Evolutionary conservation across 1,284 basidiomycete species (phyloP).

Genomic region (Cryptococcus sp.): DNA sequence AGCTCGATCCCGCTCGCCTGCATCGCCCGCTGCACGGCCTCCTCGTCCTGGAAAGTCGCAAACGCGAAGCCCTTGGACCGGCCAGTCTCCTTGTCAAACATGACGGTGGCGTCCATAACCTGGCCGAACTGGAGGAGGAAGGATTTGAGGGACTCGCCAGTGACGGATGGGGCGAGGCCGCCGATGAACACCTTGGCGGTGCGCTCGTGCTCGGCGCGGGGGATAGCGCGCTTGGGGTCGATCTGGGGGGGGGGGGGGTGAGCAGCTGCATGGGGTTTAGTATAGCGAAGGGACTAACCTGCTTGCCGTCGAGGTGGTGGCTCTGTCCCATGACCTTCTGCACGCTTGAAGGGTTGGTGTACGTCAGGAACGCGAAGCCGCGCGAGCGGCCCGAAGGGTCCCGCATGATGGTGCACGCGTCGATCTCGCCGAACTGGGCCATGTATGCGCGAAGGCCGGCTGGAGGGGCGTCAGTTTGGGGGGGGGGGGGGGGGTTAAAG

Average conservation of each 20-base stretch:
- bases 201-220: conserved; percentile 86
- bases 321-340: conserved; percentile 85
- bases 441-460: conserved; percentile 82
- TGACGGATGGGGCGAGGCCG: conserved; percentile 84
- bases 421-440: conserved; percentile 82
- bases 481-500: not conserved
- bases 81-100: conserved; percentile 96
- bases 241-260: conserved; percentile 60
- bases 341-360: conserved; percentile 78
- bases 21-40: conserved; percentile 77
- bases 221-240: conserved; percentile 98
- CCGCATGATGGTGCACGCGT: conserved; percentile 92
- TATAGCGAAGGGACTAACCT: conserved; percentile 57
- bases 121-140: conserved; percentile 87
- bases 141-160: conserved; percentile 85
- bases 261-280: not conserved
- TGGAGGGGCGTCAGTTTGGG: conserved; percentile 40
- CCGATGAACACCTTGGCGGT: conserved; percentile 95
- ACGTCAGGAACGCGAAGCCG: conserved; percentile 92
- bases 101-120: conserved; percentile 95
- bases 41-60: conserved; percentile 84
- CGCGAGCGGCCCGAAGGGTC: conserved; percentile 84
- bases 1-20: conserved; percentile 81
- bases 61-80: conserved; percentile 98
- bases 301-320: conserved; percentile 89